Base-by-base conservation (phyloP, 2,329 filamentous ascomycete genomes). In the Fusarium xyrophilum region DNA sequence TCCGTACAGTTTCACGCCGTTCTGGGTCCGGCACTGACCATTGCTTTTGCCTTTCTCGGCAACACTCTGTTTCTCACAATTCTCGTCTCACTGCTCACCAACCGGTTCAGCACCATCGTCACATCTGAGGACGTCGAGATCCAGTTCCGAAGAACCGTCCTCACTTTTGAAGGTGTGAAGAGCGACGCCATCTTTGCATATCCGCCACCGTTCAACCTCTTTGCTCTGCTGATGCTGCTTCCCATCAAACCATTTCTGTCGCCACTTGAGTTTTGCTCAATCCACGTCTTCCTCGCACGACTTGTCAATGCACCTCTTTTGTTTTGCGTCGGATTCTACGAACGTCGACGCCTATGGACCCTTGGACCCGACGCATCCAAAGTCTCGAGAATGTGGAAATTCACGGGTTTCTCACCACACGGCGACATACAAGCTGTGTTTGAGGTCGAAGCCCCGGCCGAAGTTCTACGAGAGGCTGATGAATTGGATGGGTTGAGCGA, bases 131-230 rank as follows among this genome's bases (percentile, higher is more conserved):
- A 85, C 0, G 87, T 89, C 2, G 90, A 92, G 76, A 89, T 91
- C 27, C 87, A 89, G 63, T 92, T 91, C 74, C 86, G 89, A 4
- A 84, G 89, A 35, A 87, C 89, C 0, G 89, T 92, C 3, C 79
- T 91, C 15, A 91, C 89, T 0, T 89, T 92, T 67, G 89, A 91
- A 76, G 89, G 89, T 23, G 90, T 92, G 61, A 92, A 92, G 75
- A 87, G 84, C 43, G 89, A 92, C 70, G 86, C 89, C 7, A 83
- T 92, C 17, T 91, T 91, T 71, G 83, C 87, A 9, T 91, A 91
- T 71, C 84, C 87, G 12, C 89, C 89, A 0, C 89, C 89, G 0
- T 88, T 91, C 76, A 92, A 92, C 69, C 82, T 92, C 27, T 76
- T 89, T 11, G 90, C 89, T 1, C 78, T 92, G 12, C 51, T 87